Evolutionary conservation across 768 basidiomycete species (phyloP).

Genomic region (Auricularia cornea): DNA sequence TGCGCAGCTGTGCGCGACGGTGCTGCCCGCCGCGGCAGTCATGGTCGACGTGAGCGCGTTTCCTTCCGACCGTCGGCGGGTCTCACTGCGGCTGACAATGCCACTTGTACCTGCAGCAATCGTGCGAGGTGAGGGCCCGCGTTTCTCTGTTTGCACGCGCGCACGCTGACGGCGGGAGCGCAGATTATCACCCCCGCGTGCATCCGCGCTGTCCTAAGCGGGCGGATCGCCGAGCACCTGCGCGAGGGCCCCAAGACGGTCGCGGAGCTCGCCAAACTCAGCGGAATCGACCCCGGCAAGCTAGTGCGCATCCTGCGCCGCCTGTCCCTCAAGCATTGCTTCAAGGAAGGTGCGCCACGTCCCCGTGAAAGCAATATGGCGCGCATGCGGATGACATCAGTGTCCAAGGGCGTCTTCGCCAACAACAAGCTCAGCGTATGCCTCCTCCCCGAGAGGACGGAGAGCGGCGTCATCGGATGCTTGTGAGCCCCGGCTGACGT

Average conservation of each 20-base stretch:
- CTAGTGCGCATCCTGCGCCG: slow-evolving; percentile 25
- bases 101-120: too few species aligned
- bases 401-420: slow-evolving; percentile 22
- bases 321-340: slow-evolving; percentile 21
- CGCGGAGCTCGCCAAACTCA: slow-evolving; percentile 17
- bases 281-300: slow-evolving; percentile 18
- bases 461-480: neutral
- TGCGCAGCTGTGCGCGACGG: too few species aligned
- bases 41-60: too few species aligned
- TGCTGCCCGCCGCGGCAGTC: too few species aligned
- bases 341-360: slow-evolving; percentile 28
- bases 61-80: too few species aligned
- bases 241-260: slow-evolving; percentile 24
- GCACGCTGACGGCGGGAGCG: too few species aligned
- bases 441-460: slow-evolving; percentile 18
- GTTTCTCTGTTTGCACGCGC: too few species aligned
- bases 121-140: too few species aligned
- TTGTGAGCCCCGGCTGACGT: slow-evolving; percentile 2
- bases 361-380: neutral
- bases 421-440: slow-evolving; percentile 28
- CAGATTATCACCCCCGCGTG: slow-evolving; percentile 16
- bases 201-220: slow-evolving; percentile 26
- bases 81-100: too few species aligned
- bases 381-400: slow-evolving; percentile 12
- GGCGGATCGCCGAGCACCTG: slow-evolving; percentile 33